phyloP scores from a whole-genome alignment of 495 filamentous ascomycete genomes.

The Podospora anserina region DNA sequence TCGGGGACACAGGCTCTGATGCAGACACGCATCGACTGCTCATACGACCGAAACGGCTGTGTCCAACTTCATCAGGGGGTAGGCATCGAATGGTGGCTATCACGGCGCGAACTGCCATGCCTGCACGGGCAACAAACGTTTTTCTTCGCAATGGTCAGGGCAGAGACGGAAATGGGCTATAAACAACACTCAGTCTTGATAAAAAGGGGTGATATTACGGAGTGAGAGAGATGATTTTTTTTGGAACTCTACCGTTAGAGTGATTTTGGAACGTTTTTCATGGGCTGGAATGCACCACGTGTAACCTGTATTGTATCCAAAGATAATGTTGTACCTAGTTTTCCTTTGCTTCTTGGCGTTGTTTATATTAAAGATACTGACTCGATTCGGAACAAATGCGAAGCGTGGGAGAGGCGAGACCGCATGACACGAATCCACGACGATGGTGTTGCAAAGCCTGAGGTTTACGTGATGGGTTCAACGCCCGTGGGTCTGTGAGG shows the following conservation, averaged over 20 bases:
- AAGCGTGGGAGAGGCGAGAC: background rate
- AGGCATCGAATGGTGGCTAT: constrained; percentile 2
- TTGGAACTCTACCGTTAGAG: background rate
- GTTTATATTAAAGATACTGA: background rate
- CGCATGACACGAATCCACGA: background rate
- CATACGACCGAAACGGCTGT: background rate
- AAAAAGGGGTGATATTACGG: background rate
- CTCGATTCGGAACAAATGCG: background rate
- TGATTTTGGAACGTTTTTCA: background rate
- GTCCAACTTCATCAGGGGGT: constrained; percentile 9
- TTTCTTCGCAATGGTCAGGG: background rate
- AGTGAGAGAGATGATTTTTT: background rate
- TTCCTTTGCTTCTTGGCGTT: background rate
- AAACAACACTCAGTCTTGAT: background rate
- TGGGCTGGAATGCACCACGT: background rate
- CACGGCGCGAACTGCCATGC: background rate
- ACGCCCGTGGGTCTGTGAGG: constrained; percentile 18
- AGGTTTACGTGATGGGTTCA: constrained; percentile 20
- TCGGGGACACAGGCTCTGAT: background rate
- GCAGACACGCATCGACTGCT: background rate
- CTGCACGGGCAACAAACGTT: background rate
- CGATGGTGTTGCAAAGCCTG: background rate
- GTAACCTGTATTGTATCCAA: background rate
- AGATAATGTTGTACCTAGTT: background rate
- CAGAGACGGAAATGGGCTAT: background rate